A percentile compares a stretch with the other conserved stretches of the same genome.
Conservation (phyloP, 768 basidiomycete genomes). For the Leucosporidium yakuticum region DNA sequence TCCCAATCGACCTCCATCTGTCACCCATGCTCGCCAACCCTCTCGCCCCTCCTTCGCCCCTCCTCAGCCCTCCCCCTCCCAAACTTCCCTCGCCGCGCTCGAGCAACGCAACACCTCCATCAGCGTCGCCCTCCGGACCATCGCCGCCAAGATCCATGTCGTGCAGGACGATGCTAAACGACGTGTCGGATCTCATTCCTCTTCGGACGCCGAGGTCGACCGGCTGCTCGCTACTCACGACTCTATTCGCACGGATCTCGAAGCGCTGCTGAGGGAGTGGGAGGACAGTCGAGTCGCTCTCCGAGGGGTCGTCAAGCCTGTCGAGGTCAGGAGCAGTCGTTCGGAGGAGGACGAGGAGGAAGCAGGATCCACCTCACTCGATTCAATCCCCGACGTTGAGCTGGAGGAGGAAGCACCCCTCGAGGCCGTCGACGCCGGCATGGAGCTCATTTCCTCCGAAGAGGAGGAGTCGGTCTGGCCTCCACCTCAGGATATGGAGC, state of each 20-base stretch:
- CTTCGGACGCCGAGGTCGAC: not conserved
- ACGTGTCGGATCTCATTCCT: not conserved
- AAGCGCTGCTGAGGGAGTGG: constrained; percentile 7
- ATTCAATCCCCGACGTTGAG: constrained; percentile 2
- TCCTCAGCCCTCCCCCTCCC: constrained; percentile 1
- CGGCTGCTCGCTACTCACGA: constrained; percentile 7
- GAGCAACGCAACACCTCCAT: not conserved
- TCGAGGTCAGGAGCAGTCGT: too few relatives aligned
- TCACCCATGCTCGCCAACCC: not conserved
- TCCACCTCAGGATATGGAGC: not conserved
- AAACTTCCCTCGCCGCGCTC: not conserved
- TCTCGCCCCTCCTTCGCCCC: not conserved
- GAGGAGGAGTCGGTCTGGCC: constrained; percentile 4
- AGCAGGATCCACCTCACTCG: not conserved
- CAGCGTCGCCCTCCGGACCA: constrained; percentile 1
- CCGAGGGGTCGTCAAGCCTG: not conserved
- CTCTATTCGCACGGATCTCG: not conserved
- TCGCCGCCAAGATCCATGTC: constrained; percentile 13
- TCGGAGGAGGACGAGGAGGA: not conserved
- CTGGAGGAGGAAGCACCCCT: not conserved
- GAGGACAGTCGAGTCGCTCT: not conserved
- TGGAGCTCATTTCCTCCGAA: not conserved
- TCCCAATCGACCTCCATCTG: not conserved
- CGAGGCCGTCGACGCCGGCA: constrained; percentile 7
- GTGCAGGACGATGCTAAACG: not conserved